Evolutionary conservation across 768 basidiomycete species (phyloP), one percentile per base, ranked within the genome.

Genomic region (Trichaptum fuscoviolaceum): DNA sequence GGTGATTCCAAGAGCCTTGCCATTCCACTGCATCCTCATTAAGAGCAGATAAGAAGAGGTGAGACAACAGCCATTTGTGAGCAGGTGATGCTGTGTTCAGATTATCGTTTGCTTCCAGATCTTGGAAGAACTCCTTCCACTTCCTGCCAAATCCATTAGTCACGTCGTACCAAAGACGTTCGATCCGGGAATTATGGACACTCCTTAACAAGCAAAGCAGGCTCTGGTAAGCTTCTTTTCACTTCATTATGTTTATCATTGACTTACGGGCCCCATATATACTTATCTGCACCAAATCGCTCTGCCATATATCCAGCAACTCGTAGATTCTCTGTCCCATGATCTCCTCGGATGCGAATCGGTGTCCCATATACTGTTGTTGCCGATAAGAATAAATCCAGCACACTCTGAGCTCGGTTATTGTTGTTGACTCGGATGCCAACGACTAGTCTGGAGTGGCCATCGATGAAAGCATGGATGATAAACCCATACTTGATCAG

Each of bases 81-180:
- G 64, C 68, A 7, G 70, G 42, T 8, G 67, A 42, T 20, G 73
- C 63, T 1, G 64, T 65, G 57, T 79, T 66, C 0, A 83, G 73
- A 0, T 72, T 67, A 36, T 74, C 60, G 15, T 71, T 57, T 3
- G 65, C 52, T 64, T 86, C 84, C 23, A 86, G 73, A 9, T 80
- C 76, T 1, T 79, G 77, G 70, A 85, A 85, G 71, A 85, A 83
- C 63, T 81, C 73, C 62, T 80, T 82, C 71, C 83, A 77, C 65
- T 77, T 77, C 6, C 75, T 66, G 1, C 78, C 77, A 67, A 79
- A 73, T 0, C 73, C 75, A 20, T 58, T 20, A 0, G 77, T 81
- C 74, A 79, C 63, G 69, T 81, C 77, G 30, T 71, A 71, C 79
- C 81, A 82, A 0, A 81, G 69, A 1, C 75, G 69, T 61, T 82